These are phyloP conservation scores for Parastagonospora nodorum DNA, from an alignment of 2,329 filamentous ascomycete genomes.

Conservation along the genomic window DNA sequence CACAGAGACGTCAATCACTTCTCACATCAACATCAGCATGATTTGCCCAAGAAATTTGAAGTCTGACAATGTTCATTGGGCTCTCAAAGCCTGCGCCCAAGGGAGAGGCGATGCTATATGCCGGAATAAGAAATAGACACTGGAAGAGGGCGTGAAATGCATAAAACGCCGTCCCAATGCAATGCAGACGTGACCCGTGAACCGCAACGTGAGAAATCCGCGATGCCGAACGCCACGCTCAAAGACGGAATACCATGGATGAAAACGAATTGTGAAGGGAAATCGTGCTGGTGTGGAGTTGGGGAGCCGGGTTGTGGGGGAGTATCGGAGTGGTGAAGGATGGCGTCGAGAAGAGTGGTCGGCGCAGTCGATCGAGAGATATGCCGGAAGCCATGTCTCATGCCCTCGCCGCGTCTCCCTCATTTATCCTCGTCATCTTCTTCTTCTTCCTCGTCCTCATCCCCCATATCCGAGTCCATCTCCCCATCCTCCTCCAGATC, in stretches of 20 bases:
- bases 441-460: slow-evolving; percentile 48
- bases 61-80: too few species aligned
- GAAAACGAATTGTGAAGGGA: slow-evolving; percentile 3
- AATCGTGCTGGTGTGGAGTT: slow-evolving; percentile 1
- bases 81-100: too few species aligned
- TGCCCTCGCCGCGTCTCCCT: too few species aligned
- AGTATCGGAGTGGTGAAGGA: too few species aligned
- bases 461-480: slow-evolving; percentile 63
- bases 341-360: too few species aligned
- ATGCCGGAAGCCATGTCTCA: too few species aligned
- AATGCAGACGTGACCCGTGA: slow-evolving; percentile 17
- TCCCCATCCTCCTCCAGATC: slow-evolving; percentile 61
- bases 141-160: not conserved
- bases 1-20: too few species aligned
- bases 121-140: not conserved
- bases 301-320: not conserved
- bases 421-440: slow-evolving; percentile 34
- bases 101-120: not conserved
- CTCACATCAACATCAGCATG: too few species aligned
- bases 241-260: slow-evolving; percentile 5
- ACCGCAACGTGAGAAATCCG: slow-evolving; percentile 9
- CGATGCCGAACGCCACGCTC: slow-evolving; percentile 32
- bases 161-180: slow-evolving; percentile 15
- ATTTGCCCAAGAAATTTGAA: not conserved
- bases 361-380: too few species aligned